Base-by-base conservation (phyloP, 371 early-diverging fungal species). In the Mucor plumbeus region DNA sequence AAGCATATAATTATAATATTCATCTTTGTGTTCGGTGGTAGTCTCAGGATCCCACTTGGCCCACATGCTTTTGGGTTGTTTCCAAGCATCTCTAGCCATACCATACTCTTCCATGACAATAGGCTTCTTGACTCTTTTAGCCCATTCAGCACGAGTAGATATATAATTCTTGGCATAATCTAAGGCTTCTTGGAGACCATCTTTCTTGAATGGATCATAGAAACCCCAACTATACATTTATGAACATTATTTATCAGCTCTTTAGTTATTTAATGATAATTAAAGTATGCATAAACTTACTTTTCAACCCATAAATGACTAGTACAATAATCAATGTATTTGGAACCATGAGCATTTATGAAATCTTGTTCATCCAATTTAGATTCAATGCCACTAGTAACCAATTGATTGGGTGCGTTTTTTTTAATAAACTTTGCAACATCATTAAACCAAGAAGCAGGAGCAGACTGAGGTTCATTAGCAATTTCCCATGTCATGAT, bases 291-390 rank as follows among this genome's bases (percentile, higher is more conserved):
- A 43, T 43, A 2, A 15, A 5, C 17, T 44, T 44, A 44, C 44
- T 44, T 44, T 44, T 44, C 44, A 5, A 44, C 44, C 44, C 44
- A 44, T 17, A 44, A 44, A 8, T 44, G 44, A n/a, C 44, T 44
- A 5, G 44, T 44, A 44, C 44, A 44, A 17, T 44, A 44, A 17
- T 44, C 44, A 44, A 44, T 44, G 44, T 44, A 44, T 17, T 44
- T 44, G 44, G 44, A 44, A 17, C 17, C 44, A 44, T 44, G 44
- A 5, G 44, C 44, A 44, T 44, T 44, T 17, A 44, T 44, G 44
- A 44, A 44, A 44, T 44, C 44, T 44, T 44, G 44, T 17, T 44
- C 44, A n/a, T 44, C 44, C 44, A 44, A n/a, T 17, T 44, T 44
- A 17, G 44, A n/a, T 44, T 44, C 44, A 44, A 44, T 44, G n/a